These are phyloP conservation scores for Fraxinus sp. DNA, from an alignment of 305 asterid species.

Conservation along the genomic window DNA sequence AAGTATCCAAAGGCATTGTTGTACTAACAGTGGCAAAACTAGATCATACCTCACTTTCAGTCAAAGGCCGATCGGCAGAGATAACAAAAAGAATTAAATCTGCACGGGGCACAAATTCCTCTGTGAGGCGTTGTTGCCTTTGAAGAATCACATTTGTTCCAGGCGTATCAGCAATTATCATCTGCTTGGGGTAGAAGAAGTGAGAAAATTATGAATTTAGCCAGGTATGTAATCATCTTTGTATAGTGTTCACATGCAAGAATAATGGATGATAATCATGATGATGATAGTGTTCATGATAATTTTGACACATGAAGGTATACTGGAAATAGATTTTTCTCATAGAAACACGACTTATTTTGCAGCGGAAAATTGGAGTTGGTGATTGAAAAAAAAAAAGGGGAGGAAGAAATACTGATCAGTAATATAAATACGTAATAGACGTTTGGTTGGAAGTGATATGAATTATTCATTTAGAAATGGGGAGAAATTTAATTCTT, in stretches of 20 bases:
- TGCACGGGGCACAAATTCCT: conserved; percentile 98
- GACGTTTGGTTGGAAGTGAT: not conserved
- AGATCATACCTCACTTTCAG: conserved; percentile 92
- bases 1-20: conserved; percentile 4
- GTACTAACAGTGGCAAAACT: conserved; percentile 20
- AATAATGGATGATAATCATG: not conserved
- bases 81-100: conserved; percentile 90
- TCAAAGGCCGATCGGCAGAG: conserved; percentile 96
- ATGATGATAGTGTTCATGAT: not conserved
- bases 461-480: not conserved
- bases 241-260: not conserved
- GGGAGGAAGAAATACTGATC: not conserved
- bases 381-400: not conserved
- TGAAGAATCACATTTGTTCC: conserved; percentile 99
- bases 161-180: conserved; percentile 96
- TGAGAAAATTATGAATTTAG: conserved; percentile 20
- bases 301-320: not conserved
- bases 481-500: not conserved
- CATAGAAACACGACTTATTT: not conserved
- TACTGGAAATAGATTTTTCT: not conserved
- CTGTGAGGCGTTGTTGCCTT: conserved; percentile 94
- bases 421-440: not conserved
- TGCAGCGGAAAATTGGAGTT: not conserved
- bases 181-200: conserved; percentile 51
- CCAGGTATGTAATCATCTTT: conserved; percentile 10